A percentile compares a stretch with the other conserved stretches of the same genome.
phyloP scores from a whole-genome alignment of 2,329 filamentous ascomycete genomes.

The Colletotrichum lentis region DNA sequence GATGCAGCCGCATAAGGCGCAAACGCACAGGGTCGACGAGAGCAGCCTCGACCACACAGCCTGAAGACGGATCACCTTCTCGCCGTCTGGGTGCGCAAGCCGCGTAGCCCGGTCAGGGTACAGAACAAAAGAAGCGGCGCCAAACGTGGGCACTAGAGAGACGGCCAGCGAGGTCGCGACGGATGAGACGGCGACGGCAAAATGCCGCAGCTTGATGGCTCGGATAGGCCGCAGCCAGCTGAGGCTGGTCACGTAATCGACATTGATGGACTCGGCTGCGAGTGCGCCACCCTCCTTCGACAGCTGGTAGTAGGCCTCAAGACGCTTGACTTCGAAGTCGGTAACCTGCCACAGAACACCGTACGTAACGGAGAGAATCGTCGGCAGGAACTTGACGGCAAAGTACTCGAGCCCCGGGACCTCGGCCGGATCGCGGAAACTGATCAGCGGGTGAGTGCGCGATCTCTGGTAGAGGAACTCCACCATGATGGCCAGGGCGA shows the following conservation, averaged over 20 bases:
- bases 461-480: slow-evolving; percentile 66
- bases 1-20: slow-evolving; percentile 64
- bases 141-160: slow-evolving; percentile 73
- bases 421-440: slow-evolving; percentile 59
- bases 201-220: slow-evolving; percentile 69
- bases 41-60: slow-evolving; percentile 69
- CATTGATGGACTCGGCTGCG: slow-evolving; percentile 73
- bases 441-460: slow-evolving; percentile 53
- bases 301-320: slow-evolving; percentile 73
- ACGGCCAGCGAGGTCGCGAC: slow-evolving; percentile 71
- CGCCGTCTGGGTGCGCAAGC: slow-evolving; percentile 49
- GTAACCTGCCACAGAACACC: slow-evolving; percentile 73
- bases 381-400: slow-evolving; percentile 70
- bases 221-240: slow-evolving; percentile 71
- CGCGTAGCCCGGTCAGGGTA: slow-evolving; percentile 60
- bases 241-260: slow-evolving; percentile 76
- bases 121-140: slow-evolving; percentile 68
- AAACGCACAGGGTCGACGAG: slow-evolving; percentile 62
- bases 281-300: slow-evolving; percentile 67
- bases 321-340: slow-evolving; percentile 71
- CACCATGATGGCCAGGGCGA: slow-evolving; percentile 59
- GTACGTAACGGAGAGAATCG: slow-evolving; percentile 66
- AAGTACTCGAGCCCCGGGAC: slow-evolving; percentile 65
- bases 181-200: slow-evolving; percentile 73
- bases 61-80: slow-evolving; percentile 66